phyloP scores from a whole-genome alignment of 1,284 basidiomycete genomes.

The Marasmius fiardii region DNA sequence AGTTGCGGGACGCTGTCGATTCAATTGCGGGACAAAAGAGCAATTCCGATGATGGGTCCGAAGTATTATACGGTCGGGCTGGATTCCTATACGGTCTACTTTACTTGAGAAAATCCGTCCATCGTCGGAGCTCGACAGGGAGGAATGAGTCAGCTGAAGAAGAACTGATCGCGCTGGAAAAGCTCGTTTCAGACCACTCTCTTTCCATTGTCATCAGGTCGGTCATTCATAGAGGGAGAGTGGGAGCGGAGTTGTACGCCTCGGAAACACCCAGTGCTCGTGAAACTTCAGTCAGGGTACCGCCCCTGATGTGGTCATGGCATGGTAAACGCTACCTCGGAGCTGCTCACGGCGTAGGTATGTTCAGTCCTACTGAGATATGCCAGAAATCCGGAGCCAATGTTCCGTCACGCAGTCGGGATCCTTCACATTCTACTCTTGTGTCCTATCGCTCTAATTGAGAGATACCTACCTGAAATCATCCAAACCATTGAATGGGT shows the following conservation, averaged over 20 bases:
- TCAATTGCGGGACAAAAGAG: conserved; percentile 3
- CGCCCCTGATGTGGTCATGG: conserved; percentile 57
- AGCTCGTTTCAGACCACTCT: conserved; percentile 24
- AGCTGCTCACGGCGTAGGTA: conserved; percentile 53
- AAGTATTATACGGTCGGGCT: conserved; percentile 55
- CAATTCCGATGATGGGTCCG: conserved; percentile 37
- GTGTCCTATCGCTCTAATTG: conserved; percentile 34
- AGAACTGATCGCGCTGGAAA: background rate
- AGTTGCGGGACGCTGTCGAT: conserved; percentile 1
- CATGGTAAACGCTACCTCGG: conserved; percentile 51
- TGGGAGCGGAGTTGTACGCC: conserved; percentile 35
- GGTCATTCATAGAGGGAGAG: conserved; percentile 41
- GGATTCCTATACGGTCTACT: conserved; percentile 51
- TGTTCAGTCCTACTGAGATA: conserved; percentile 16
- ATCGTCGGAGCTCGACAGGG: conserved; percentile 6
- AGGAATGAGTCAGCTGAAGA: background rate
- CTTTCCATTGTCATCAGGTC: conserved; percentile 36
- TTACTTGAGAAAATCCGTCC: conserved; percentile 29
- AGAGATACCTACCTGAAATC: conserved; percentile 37
- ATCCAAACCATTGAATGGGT: conserved; percentile 44
- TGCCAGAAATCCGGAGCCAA: background rate
- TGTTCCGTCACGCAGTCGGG: conserved; percentile 31
- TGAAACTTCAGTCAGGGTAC: conserved; percentile 15
- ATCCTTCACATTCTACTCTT: conserved; percentile 48
- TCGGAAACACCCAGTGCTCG: conserved; percentile 16